Percentiles rank a stretch among this genome's conserved stretches.
Conservation (phyloP, 495 filamentous ascomycete species). For the Daldinia decipiens region DNA sequence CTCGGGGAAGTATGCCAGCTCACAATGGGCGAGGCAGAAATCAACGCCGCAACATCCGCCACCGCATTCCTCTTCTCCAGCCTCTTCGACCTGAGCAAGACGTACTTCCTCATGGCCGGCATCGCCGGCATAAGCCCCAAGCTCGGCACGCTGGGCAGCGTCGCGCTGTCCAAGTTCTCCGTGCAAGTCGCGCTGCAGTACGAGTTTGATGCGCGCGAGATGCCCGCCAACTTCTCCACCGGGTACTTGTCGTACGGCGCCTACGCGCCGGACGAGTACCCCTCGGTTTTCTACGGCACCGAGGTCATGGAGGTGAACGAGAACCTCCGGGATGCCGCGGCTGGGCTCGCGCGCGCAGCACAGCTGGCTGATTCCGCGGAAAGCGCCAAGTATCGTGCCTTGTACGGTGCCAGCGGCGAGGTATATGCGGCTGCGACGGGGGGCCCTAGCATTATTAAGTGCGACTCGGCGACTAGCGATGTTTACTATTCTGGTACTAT, state of each 20-base stretch:
- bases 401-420: neutral
- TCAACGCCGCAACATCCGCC: neutral
- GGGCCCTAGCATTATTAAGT: neutral
- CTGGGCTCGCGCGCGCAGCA: neutral
- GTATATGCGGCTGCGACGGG: neutral
- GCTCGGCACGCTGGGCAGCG: conserved; percentile 67
- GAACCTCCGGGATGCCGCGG: neutral
- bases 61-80: neutral
- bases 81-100: neutral
- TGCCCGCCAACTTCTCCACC: conserved; percentile 70
- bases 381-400: neutral
- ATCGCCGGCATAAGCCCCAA: conserved; percentile 80
- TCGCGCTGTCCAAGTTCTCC: conserved; percentile 73
- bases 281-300: neutral
- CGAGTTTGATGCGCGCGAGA: conserved; percentile 77
- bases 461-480: conserved; percentile 76
- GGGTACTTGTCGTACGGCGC: conserved; percentile 66
- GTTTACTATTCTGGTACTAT: conserved; percentile 75
- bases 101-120: conserved; percentile 64
- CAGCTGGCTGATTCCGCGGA: neutral
- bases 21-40: neutral
- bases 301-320: neutral
- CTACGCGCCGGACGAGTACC: neutral
- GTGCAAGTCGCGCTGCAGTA: conserved; percentile 80
- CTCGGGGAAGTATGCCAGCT: neutral